phyloP scores from a whole-genome alignment of 768 basidiomycete genomes.

The Phlebiopsis gigantea region DNA sequence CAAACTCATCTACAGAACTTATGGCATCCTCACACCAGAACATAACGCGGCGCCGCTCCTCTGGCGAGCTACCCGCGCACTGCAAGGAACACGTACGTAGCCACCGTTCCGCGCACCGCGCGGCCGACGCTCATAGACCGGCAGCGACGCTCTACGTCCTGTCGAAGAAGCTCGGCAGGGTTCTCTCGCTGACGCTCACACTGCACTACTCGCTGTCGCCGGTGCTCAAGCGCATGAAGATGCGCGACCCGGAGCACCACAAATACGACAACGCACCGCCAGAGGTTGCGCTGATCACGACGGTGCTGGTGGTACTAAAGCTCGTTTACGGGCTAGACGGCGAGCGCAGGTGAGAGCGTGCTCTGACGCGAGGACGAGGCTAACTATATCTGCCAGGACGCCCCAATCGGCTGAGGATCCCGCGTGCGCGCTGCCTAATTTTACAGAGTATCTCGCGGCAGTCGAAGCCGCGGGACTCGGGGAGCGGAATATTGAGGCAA shows the following conservation, averaged over 20 bases:
- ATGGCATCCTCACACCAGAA: constrained; percentile 65
- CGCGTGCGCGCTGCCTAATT: constrained; percentile 51
- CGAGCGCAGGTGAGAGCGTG: constrained; percentile 38
- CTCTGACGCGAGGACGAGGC: not conserved
- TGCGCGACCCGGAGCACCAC: constrained; percentile 39
- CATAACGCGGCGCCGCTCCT: constrained; percentile 70
- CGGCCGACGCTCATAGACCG: not conserved
- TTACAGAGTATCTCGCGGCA: constrained; percentile 41
- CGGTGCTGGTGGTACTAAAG: constrained; percentile 69
- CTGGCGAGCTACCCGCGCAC: constrained; percentile 65
- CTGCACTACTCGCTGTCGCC: constrained; percentile 53
- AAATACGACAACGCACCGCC: constrained; percentile 61
- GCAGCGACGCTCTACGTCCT: constrained; percentile 62
- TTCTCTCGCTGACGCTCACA: constrained; percentile 54
- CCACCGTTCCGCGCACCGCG: not conserved
- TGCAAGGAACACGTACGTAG: constrained; percentile 73
- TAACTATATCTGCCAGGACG: constrained; percentile 30
- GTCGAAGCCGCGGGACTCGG: constrained; percentile 35
- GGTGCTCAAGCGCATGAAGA: constrained; percentile 29
- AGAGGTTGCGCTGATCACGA: constrained; percentile 58
- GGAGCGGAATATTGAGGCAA: constrained; percentile 25
- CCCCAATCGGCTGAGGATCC: constrained; percentile 48
- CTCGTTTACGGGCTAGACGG: constrained; percentile 85
- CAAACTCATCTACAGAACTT: constrained; percentile 43
- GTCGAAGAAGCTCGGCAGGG: constrained; percentile 52